Conservation (phyloP, 1,139 yeast species). For the Blastobotrys malaysiensis region DNA sequence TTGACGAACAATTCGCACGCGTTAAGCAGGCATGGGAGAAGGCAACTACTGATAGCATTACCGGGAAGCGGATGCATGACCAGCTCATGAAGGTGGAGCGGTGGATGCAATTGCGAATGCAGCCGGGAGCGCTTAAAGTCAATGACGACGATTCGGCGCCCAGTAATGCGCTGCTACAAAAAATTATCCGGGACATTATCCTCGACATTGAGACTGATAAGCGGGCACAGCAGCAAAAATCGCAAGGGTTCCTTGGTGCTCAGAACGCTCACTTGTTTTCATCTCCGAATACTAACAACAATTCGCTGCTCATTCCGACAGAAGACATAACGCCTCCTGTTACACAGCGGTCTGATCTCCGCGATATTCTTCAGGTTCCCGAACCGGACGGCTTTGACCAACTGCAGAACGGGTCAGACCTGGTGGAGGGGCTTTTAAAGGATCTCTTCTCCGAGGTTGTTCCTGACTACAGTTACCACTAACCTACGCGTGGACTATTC, state of each 20-base stretch:
- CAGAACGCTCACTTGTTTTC: not conserved
- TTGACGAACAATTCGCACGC: slow-evolving; percentile 13
- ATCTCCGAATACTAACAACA: too few relatives aligned
- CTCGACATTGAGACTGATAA: not conserved
- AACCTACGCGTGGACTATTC: not conserved
- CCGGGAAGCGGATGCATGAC: slow-evolving; percentile 6
- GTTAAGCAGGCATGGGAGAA: slow-evolving; percentile 17
- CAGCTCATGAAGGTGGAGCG: slow-evolving; percentile 8
- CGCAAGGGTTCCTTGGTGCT: not conserved
- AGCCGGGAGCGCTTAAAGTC: not conserved
- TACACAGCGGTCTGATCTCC: not conserved
- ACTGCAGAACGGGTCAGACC: not conserved
- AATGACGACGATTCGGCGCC: slow-evolving; percentile 1
- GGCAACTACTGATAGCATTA: slow-evolving; percentile 2
- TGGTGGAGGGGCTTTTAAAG: not conserved
- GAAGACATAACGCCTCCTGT: not conserved
- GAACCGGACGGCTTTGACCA: not conserved
- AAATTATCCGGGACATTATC: slow-evolving; percentile 1
- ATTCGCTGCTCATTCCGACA: not conserved
- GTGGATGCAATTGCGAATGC: slow-evolving; percentile 8
- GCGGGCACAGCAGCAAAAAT: not conserved
- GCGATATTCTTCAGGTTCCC: not conserved
- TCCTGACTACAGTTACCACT: not conserved
- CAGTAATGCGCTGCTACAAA: not conserved
- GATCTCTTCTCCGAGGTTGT: not conserved